Conservation (phyloP, 2,329 filamentous ascomycete species). For the Teratosphaeria destructans region DNA sequence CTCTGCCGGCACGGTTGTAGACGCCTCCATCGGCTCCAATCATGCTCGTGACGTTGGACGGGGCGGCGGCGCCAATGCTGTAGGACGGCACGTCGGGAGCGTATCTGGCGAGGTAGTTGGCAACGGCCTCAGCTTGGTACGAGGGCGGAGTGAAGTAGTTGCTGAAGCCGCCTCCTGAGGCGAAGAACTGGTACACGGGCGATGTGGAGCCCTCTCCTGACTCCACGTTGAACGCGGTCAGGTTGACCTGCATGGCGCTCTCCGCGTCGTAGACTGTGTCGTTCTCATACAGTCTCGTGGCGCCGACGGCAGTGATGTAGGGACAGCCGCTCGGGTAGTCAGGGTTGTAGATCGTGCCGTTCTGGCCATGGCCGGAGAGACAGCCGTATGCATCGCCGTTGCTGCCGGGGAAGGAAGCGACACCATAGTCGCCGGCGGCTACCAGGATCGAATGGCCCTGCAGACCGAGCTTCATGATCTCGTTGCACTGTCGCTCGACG, state of each 20-base stretch:
- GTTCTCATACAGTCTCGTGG: conserved; percentile 27
- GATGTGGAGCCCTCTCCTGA: background rate
- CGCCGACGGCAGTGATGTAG: conserved; percentile 30
- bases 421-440: conserved; percentile 36
- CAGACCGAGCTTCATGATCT: conserved; percentile 34
- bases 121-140: conserved; percentile 28
- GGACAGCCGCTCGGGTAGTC: conserved; percentile 11
- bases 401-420: conserved; percentile 11
- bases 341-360: conserved; percentile 14
- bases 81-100: conserved; percentile 16
- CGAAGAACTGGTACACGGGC: conserved; percentile 14
- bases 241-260: conserved; percentile 8
- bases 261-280: conserved; percentile 18
- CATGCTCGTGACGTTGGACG: conserved; percentile 2
- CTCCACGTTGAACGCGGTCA: background rate
- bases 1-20: conserved; percentile 18
- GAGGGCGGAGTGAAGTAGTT: conserved; percentile 22
- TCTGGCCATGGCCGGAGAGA: conserved; percentile 8
- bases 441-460: conserved; percentile 37
- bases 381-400: conserved; percentile 10
- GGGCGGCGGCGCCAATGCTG: conserved; percentile 7
- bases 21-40: conserved; percentile 13
- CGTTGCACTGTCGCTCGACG: conserved; percentile 33
- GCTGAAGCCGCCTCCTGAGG: conserved; percentile 29
- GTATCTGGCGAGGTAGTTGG: conserved; percentile 21